Conservation (phyloP, 2,329 filamentous ascomycete genomes). For the Sporothrix pseudoabietina region DNA sequence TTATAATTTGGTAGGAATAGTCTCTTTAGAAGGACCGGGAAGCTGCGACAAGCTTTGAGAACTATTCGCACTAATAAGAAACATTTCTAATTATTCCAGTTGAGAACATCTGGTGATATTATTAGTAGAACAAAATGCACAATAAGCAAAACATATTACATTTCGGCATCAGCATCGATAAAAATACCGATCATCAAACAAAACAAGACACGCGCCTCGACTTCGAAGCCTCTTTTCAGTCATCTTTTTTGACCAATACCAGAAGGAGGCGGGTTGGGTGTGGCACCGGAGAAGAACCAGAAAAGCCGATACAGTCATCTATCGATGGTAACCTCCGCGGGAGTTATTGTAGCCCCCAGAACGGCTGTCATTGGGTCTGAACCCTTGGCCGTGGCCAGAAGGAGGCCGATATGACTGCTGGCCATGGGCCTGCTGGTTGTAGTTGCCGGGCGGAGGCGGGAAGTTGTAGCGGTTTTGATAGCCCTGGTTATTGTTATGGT, state of each 20-base stretch:
- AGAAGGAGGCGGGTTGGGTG: not conserved
- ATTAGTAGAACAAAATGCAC: not conserved
- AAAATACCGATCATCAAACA: not conserved
- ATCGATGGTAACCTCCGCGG: conserved; percentile 3
- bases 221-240: not conserved
- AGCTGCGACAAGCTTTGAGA: too few relatives aligned
- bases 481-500: conserved; percentile 19
- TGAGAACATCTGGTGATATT: not conserved
- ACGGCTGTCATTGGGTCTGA: conserved; percentile 28
- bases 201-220: not conserved
- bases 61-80: too few relatives aligned
- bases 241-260: not conserved
- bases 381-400: conserved; percentile 34
- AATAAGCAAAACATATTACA: not conserved
- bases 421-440: conserved; percentile 7
- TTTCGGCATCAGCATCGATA: not conserved
- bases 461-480: conserved; percentile 27
- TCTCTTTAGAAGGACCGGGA: too few relatives aligned
- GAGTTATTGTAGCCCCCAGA: not conserved
- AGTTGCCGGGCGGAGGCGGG: conserved; percentile 26
- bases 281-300: too few relatives aligned
- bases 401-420: conserved; percentile 32
- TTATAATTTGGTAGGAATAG: not conserved
- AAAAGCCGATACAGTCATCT: not conserved
- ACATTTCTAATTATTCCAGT: not conserved